Conservation (phyloP, 441 rosid species). For the Adansonia rubrostipa region DNA sequence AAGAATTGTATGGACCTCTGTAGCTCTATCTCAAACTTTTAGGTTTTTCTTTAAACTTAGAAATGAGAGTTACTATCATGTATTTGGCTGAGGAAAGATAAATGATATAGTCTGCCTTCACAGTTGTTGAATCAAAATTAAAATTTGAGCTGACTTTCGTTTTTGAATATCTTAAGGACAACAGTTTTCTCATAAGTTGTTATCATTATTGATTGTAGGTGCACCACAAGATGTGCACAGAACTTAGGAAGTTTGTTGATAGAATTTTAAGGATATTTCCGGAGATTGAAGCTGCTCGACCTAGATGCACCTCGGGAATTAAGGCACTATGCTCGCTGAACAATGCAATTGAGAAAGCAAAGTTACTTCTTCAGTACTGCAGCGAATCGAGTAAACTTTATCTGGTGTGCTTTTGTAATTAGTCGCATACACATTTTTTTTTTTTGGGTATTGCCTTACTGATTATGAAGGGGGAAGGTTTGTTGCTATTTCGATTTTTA, state of each 20-base stretch:
- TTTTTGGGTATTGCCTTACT: background rate
- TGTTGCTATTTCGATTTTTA: background rate
- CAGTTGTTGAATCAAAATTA: background rate
- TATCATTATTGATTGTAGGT: slow-evolving; percentile 52
- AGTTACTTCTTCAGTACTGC: slow-evolving; percentile 67
- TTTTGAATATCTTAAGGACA: slow-evolving; percentile 10
- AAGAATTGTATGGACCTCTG: background rate
- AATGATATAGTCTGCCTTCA: background rate
- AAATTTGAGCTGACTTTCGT: background rate
- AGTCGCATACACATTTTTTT: background rate
- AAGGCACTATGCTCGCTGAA: slow-evolving; percentile 55
- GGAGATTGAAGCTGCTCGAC: slow-evolving; percentile 78
- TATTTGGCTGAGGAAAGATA: background rate
- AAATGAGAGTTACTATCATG: background rate
- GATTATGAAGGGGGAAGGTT: background rate
- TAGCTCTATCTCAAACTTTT: background rate
- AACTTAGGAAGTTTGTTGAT: slow-evolving; percentile 55
- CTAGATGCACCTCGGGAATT: slow-evolving; percentile 67
- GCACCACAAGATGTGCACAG: slow-evolving; percentile 68
- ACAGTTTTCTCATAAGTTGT: slow-evolving; percentile 25
- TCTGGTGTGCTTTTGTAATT: slow-evolving; percentile 54
- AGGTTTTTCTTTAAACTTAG: background rate
- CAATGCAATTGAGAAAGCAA: slow-evolving; percentile 60
- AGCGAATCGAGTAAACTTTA: slow-evolving; percentile 82
- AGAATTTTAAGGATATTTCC: slow-evolving; percentile 56